phyloP scores from a whole-genome alignment of 1,284 basidiomycete genomes.

The Phylloboletellus chloephorus region DNA sequence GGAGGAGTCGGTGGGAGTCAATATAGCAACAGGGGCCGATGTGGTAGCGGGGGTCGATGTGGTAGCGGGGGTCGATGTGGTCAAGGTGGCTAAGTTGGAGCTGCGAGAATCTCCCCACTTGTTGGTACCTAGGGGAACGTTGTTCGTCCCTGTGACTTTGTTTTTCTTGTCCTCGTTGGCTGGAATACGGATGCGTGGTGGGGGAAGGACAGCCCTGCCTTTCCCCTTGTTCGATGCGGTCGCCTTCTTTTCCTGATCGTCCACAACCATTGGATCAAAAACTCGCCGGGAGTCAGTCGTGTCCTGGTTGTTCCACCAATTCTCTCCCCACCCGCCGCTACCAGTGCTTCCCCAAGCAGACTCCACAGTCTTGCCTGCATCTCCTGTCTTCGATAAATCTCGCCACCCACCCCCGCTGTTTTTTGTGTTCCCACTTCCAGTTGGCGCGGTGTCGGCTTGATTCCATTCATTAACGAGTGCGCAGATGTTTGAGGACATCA shows the following conservation, averaged over 20 bases:
- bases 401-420: conserved; percentile 8
- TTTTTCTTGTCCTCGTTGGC: conserved; percentile 14
- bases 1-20: conserved; percentile 20
- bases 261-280: conserved; percentile 10
- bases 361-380: conserved; percentile 2
- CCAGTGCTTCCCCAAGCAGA: conserved; percentile 6
- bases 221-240: conserved; percentile 11
- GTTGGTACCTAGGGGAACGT: conserved; percentile 12
- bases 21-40: conserved; percentile 12
- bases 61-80: neutral
- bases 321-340: conserved; percentile 7
- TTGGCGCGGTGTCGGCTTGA: neutral
- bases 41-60: conserved; percentile 9
- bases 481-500: neutral
- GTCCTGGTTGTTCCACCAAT: conserved; percentile 6
- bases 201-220: conserved; percentile 14
- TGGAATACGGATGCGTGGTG: conserved; percentile 30
- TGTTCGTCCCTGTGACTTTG: conserved; percentile 26
- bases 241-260: conserved; percentile 6
- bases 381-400: neutral
- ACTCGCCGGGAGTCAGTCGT: conserved; percentile 1
- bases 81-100: conserved; percentile 2
- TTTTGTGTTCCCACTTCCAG: conserved; percentile 1
- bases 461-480: neutral
- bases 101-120: conserved; percentile 19